Conservation (phyloP, 306 rosid species). For the Castanea crenata region DNA sequence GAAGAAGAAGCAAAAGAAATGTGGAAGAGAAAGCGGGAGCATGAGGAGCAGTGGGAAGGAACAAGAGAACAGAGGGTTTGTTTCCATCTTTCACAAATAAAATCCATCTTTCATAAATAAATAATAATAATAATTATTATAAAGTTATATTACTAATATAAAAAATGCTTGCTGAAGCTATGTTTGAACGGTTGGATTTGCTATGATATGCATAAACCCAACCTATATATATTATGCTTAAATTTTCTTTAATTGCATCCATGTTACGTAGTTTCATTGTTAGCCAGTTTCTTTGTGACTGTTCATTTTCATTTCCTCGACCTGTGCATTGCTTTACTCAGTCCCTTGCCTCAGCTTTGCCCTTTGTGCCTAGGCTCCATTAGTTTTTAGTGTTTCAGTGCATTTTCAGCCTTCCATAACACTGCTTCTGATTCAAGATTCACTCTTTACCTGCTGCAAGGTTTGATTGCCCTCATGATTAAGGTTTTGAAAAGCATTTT, state of each 20-base stretch:
- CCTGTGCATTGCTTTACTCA: no score
- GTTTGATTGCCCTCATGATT: no score
- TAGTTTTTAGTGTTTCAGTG: background rate
- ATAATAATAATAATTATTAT: no score
- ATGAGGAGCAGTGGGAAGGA: constrained; percentile 99
- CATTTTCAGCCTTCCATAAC: background rate
- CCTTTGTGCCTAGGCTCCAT: background rate
- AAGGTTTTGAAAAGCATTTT: no score
- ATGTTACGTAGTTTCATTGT: background rate
- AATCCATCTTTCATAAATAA: background rate
- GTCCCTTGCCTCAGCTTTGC: no score
- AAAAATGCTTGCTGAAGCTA: background rate
- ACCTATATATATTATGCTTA: background rate
- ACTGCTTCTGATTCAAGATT: background rate
- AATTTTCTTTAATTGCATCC: background rate
- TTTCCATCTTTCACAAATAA: constrained; percentile 20
- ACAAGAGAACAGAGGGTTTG: constrained; percentile 94
- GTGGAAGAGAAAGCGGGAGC: constrained; percentile 99
- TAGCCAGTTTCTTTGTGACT: background rate
- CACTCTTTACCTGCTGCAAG: no score
- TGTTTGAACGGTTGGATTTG: background rate
- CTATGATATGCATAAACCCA: background rate
- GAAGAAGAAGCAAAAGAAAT: constrained; percentile 96
- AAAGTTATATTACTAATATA: no score
- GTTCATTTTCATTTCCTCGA: background rate